A percentile compares a stretch with the other conserved stretches of the same genome.
These are phyloP conservation scores for Aureobasidium zeae DNA, from an alignment of 2,329 filamentous ascomycete genomes.

Conservation along the genomic window DNA sequence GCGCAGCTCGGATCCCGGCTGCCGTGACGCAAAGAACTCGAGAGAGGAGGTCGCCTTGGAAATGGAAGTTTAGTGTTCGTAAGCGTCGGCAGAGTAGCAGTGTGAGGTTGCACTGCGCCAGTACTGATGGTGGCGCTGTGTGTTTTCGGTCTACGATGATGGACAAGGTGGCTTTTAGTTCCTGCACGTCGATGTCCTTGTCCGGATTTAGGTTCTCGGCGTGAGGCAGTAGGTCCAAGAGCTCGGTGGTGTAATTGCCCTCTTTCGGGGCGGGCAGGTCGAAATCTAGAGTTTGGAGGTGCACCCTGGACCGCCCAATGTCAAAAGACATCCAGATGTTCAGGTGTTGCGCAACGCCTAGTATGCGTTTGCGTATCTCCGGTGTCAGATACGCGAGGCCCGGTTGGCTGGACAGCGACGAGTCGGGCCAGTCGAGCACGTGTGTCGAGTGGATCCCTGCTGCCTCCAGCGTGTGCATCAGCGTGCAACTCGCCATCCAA, in stretches of 20 bases:
- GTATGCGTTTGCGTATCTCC: slow-evolving; percentile 24
- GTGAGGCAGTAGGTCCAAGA: slow-evolving; percentile 45
- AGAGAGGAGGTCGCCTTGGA: slow-evolving; percentile 37
- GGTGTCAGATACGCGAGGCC: neutral
- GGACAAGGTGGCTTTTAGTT: slow-evolving; percentile 37
- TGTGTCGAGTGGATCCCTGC: slow-evolving; percentile 39
- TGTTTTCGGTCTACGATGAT: slow-evolving; percentile 35
- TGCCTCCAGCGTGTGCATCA: slow-evolving; percentile 52
- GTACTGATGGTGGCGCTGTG: slow-evolving; percentile 35
- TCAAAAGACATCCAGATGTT: slow-evolving; percentile 54
- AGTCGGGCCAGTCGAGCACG: slow-evolving; percentile 21
- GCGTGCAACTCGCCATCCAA: slow-evolving; percentile 49
- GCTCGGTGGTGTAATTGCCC: slow-evolving; percentile 39
- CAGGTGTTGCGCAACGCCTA: slow-evolving; percentile 46
- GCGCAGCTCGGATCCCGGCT: slow-evolving; percentile 40
- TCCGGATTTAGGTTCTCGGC: slow-evolving; percentile 48
- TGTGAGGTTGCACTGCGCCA: slow-evolving; percentile 48
- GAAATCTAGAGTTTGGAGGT: slow-evolving; percentile 39
- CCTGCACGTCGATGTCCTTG: slow-evolving; percentile 32
- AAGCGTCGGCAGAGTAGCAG: slow-evolving; percentile 48
- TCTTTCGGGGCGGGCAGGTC: slow-evolving; percentile 32
- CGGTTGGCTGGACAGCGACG: slow-evolving; percentile 19
- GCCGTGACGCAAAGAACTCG: slow-evolving; percentile 40
- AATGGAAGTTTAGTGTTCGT: slow-evolving; percentile 41
- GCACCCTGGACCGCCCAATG: slow-evolving; percentile 45